These are phyloP conservation scores for Colletotrichum filicis DNA, from an alignment of 2,329 filamentous ascomycete species.

Conservation along the genomic window DNA sequence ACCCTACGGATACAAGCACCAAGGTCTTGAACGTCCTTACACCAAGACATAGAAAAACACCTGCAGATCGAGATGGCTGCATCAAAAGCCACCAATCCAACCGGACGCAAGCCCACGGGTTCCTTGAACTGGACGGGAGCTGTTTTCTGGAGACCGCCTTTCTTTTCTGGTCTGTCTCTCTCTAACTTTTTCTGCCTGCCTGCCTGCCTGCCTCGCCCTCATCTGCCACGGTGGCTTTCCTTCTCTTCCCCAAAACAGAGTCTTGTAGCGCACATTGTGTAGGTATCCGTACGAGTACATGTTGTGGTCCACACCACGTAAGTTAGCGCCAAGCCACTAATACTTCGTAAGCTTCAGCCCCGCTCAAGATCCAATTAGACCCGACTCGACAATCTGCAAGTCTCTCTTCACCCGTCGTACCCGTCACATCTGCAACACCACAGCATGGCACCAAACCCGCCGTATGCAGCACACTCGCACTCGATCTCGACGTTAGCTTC, in stretches of 20 bases:
- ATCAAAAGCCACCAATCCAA: neutral
- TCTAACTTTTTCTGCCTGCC: neutral
- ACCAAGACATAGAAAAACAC: neutral
- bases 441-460: neutral
- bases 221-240: neutral
- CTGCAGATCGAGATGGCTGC: neutral
- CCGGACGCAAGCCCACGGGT: neutral
- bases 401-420: neutral
- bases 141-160: neutral
- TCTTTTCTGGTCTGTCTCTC: neutral
- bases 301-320: neutral
- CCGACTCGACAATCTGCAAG: constrained; percentile 10
- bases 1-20: neutral
- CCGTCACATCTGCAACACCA: neutral
- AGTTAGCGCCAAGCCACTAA: constrained; percentile 29
- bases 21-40: neutral
- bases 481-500: neutral
- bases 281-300: neutral
- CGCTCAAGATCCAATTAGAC: constrained; percentile 15
- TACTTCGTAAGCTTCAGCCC: constrained; percentile 17
- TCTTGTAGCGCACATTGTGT: neutral
- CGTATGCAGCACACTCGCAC: neutral
- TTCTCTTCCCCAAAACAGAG: constrained; percentile 5
- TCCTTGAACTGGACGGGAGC: neutral
- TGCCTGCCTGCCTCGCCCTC: neutral